Conservation (phyloP, 108 stramenopile genomes). For the Mediolabrus comicus region DNA sequence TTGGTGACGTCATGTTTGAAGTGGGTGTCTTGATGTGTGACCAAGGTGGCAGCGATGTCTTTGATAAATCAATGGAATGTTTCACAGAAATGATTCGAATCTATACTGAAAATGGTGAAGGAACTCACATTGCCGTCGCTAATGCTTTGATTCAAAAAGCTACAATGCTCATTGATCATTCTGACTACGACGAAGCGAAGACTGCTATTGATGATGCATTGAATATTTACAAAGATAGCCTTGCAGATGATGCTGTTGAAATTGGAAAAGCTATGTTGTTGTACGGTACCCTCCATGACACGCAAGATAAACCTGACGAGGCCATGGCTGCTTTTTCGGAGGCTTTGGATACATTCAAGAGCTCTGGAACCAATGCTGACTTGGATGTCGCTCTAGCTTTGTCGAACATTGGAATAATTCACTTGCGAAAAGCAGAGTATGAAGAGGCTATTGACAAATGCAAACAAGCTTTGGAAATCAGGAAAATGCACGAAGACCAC, state of each 20-base stretch:
- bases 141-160: slow-evolving; percentile 36
- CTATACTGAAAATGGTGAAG: slow-evolving; percentile 18
- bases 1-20: slow-evolving; percentile 42
- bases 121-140: slow-evolving; percentile 21
- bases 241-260: slow-evolving; percentile 55
- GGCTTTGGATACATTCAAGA: slow-evolving; percentile 54
- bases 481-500: slow-evolving; percentile 43
- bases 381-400: slow-evolving; percentile 63
- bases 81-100: slow-evolving; percentile 40
- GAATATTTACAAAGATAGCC: slow-evolving; percentile 50
- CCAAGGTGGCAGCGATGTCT: slow-evolving; percentile 13
- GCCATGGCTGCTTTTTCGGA: slow-evolving; percentile 59
- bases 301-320: slow-evolving; percentile 52
- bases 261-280: slow-evolving; percentile 64
- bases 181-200: slow-evolving; percentile 36
- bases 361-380: slow-evolving; percentile 52
- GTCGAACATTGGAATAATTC: slow-evolving; percentile 69
- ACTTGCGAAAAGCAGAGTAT: slow-evolving; percentile 32
- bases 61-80: slow-evolving; percentile 33
- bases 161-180: slow-evolving; percentile 24
- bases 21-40: slow-evolving; percentile 25
- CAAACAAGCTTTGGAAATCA: slow-evolving; percentile 37
- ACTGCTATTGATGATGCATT: slow-evolving; percentile 56
- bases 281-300: slow-evolving; percentile 58
- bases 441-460: slow-evolving; percentile 42